Conservation (phyloP, 192 early-diverging fungal genomes). For the Coemansia reversa region DNA sequence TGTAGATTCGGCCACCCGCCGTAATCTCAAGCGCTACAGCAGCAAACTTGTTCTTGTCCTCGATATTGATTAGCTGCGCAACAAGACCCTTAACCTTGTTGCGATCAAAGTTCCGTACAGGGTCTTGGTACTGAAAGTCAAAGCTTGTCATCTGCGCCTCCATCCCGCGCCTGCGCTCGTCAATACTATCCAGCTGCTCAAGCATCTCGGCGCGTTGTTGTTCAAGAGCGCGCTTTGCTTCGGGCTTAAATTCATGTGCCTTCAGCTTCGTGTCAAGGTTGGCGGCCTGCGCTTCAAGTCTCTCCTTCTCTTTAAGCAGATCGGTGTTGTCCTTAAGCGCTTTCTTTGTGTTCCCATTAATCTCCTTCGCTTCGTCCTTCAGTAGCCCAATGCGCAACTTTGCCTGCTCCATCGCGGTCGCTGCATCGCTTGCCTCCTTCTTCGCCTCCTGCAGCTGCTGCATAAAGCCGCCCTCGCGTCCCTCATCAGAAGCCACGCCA, state of each 20-base stretch:
- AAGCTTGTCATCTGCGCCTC: constrained; percentile 59
- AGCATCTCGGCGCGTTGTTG: constrained; percentile 33
- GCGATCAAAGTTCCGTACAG: constrained; percentile 84
- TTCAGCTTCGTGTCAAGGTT: constrained; percentile 21
- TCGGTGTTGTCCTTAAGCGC: constrained; percentile 70
- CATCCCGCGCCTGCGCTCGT: constrained; percentile 42
- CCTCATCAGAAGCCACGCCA: constrained; percentile 85
- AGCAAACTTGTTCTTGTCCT: constrained; percentile 62
- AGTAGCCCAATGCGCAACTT: constrained; percentile 77
- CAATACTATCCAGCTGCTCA: constrained; percentile 36
- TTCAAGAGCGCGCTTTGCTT: constrained; percentile 39
- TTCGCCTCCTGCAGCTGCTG: constrained; percentile 88
- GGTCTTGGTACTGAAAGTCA: constrained; percentile 83
- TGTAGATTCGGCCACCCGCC: constrained; percentile 91
- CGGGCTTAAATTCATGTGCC: constrained; percentile 29
- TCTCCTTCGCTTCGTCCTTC: constrained; percentile 69
- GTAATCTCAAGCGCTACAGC: constrained; percentile 88
- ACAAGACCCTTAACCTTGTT: constrained; percentile 90
- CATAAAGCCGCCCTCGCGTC: constrained; percentile 94
- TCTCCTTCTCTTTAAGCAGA: constrained; percentile 51
- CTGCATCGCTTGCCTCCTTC: constrained; percentile 60
- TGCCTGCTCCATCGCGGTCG: constrained; percentile 74
- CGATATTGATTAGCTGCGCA: constrained; percentile 82
- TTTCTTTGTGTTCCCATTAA: constrained; percentile 62
- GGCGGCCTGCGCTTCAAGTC: constrained; percentile 27